Base-by-base conservation (phyloP, 148 eudicot species). In the Bassia scoparia region DNA sequence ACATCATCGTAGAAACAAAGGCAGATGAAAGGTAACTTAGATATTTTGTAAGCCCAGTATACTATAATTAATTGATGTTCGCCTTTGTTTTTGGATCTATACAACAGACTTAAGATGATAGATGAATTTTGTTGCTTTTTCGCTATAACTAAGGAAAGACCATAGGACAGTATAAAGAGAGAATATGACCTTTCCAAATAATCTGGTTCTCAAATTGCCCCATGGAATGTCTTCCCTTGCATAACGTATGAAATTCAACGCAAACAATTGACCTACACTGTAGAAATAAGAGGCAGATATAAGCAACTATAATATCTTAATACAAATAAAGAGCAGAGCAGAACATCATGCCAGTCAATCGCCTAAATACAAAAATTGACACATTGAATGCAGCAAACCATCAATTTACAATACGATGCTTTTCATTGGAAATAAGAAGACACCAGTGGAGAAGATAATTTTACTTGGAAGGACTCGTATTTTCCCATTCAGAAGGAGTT, bases 211-310 rank as follows among this genome's bases (percentile, higher is more conserved):
- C 80, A 90, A 83, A 56, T 87, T 87, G 17, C 99, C 99, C 97
- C 99, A 96, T 34, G 99, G 99, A n/a, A 85, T 92, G 81, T 81
- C 99, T 90, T 85, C 99, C 99, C 99, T 90, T 71, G 89, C 99
- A 78, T 96, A 92, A 82, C 80, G n/a, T 92, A 74, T 86, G 93
- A 71, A 96, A 86, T 96, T 96, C 63, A 96, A 81, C 35, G 79
- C 85, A 78, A n/a, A 95, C 99, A 66, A 92, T 84, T 29, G 97
- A 90, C 85, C 99, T 52, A 87, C 89, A 87, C 99, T 95, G 89
- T 48, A 81, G 68, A 63, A 76, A 66, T 13, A 43, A 16, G 34
- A 11, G 60, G 50, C 23, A 27, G 30, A 21, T 21, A 61, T 58
- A 43, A 80, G 59, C 34, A 33, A 33, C 75, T 41, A 38, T 6